These are phyloP conservation scores for Xylaria sp. DNA, from an alignment of 2,329 filamentous ascomycete species.

Conservation along the genomic window DNA sequence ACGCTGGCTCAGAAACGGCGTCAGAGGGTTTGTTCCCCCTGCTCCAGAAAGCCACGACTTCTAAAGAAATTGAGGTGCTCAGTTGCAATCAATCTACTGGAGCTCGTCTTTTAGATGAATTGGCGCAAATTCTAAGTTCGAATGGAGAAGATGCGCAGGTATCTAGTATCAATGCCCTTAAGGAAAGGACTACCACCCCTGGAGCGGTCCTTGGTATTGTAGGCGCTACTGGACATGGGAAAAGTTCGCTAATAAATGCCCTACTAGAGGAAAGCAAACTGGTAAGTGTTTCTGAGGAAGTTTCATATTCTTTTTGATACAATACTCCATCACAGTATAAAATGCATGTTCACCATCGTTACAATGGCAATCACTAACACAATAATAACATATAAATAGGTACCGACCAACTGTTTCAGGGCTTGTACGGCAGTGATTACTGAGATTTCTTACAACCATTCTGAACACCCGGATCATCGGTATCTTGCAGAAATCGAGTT, in stretches of 20 bases:
- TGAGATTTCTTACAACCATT: conserved; percentile 67
- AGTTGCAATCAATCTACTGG: conserved; percentile 24
- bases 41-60: conserved; percentile 28
- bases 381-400: background rate
- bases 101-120: conserved; percentile 25
- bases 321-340: too few relatives aligned
- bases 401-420: conserved; percentile 62
- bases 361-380: background rate
- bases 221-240: conserved; percentile 41
- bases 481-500: conserved; percentile 70
- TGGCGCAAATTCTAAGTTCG: conserved; percentile 10
- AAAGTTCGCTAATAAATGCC: conserved; percentile 44
- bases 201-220: conserved; percentile 40
- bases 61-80: conserved; percentile 23
- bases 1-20: background rate
- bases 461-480: conserved; percentile 47
- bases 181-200: conserved; percentile 16
- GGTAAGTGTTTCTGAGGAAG: conserved; percentile 9
- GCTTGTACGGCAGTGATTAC: conserved; percentile 72
- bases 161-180: conserved; percentile 27
- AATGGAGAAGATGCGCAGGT: conserved; percentile 17
- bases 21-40: conserved; percentile 17
- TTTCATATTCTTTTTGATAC: background rate
- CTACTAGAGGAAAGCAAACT: conserved; percentile 48
- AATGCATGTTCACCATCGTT: too few relatives aligned